Evolutionary conservation across 176 grass and related monocot species (phyloP).

Genomic region (Aegilops umbellulata): DNA sequence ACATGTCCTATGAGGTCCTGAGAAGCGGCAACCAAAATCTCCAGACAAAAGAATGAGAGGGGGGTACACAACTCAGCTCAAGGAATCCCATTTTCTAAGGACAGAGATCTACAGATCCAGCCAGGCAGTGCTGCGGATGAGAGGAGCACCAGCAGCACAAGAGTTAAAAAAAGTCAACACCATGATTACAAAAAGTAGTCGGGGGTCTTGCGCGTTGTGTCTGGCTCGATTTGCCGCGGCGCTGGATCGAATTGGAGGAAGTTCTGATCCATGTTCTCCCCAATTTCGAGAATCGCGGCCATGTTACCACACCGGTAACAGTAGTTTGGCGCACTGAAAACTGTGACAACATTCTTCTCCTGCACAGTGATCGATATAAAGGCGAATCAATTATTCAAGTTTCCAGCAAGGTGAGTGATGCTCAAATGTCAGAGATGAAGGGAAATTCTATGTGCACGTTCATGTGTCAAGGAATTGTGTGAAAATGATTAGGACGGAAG

Average conservation of each 20-base stretch:
- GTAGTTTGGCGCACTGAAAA: conserved; percentile 80
- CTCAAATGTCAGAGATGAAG: not conserved
- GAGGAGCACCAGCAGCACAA: not conserved
- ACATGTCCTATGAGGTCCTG: conserved; percentile 49
- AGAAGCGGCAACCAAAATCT: conserved; percentile 59
- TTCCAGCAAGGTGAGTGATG: not conserved
- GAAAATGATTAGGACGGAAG: not conserved
- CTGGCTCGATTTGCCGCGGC: conserved; percentile 55
- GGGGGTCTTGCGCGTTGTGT: conserved; percentile 66
- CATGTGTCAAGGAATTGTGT: not conserved
- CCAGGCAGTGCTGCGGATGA: not conserved
- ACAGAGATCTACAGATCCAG: conserved; percentile 44
- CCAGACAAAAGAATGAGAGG: conserved; percentile 49
- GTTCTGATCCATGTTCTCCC: conserved; percentile 76
- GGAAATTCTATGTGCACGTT: not conserved
- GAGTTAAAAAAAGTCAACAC: conserved; percentile 12
- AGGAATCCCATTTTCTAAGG: conserved; percentile 40
- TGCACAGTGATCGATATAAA: conserved; percentile 27
- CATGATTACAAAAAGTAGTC: conserved; percentile 69
- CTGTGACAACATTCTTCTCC: conserved; percentile 74
- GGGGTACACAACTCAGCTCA: conserved; percentile 33
- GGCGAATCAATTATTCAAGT: not conserved
- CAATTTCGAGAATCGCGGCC: conserved; percentile 72
- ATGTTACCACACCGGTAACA: conserved; percentile 74
- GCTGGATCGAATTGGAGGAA: conserved; percentile 78